A percentile compares a stretch with the other conserved stretches of the same genome.
Conservation (phyloP, 192 early-diverging fungal genomes). For the Coemansia sp. region DNA sequence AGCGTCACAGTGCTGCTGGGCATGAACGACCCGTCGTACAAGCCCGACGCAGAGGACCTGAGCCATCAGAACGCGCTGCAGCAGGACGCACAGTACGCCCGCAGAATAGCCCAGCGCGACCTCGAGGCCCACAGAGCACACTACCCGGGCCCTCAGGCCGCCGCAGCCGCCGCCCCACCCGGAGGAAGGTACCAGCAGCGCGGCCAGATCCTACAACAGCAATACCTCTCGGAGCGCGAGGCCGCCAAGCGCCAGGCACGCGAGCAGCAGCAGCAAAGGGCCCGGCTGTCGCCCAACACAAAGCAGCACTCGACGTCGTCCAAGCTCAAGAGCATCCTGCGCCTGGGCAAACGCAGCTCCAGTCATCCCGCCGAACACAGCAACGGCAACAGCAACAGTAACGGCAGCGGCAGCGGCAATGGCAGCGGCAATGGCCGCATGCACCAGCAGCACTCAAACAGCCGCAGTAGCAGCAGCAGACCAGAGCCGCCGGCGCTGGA, state of each 20-base stretch:
- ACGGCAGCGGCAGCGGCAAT: neutral
- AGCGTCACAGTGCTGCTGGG: conserved; percentile 15
- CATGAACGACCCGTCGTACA: conserved; percentile 37
- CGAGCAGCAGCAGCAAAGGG: neutral
- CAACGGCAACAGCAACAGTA: neutral
- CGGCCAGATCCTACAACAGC: too few species aligned
- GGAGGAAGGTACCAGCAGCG: too few species aligned
- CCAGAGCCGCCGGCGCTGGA: neutral
- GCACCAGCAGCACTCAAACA: too few species aligned
- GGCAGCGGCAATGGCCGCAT: too few species aligned
- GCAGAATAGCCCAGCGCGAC: conserved; percentile 22
- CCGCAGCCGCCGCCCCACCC: too few species aligned
- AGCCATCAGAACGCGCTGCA: conserved; percentile 7
- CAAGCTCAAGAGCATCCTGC: conserved; percentile 16
- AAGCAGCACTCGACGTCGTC: neutral
- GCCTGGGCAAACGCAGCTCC: too few species aligned
- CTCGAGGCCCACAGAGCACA: conserved; percentile 6
- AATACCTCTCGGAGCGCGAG: too few species aligned
- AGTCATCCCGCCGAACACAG: too few species aligned
- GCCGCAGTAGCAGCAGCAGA: neutral
- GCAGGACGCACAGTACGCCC: conserved; percentile 20
- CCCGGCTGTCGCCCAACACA: neutral
- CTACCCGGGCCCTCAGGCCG: too few species aligned
- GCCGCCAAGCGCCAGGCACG: too few species aligned
- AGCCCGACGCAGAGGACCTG: conserved; percentile 18